These are phyloP conservation scores for Haberlea rhodopensis DNA, from an alignment of 257 asterid species.

Conservation along the genomic window DNA sequence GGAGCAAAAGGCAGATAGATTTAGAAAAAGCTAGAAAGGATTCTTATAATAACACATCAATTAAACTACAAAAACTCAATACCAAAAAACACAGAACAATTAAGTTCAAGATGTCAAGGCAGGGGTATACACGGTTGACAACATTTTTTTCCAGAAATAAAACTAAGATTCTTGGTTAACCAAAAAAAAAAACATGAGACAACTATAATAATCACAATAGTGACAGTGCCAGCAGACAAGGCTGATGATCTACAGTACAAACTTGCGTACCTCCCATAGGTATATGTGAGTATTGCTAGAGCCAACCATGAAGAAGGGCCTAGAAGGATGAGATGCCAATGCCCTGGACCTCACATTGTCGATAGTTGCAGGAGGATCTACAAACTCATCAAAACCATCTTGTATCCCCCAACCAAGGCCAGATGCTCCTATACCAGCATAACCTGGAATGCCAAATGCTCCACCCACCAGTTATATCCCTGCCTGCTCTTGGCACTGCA, in stretches of 20 bases:
- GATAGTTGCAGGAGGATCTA: conserved; percentile 81
- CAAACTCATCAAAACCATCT: conserved; percentile 80
- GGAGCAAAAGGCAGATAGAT: neutral
- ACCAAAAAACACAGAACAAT: conserved; percentile 1
- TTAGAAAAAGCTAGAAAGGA: conserved; percentile 4
- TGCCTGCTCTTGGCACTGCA: conserved; percentile 48
- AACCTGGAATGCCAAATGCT: conserved; percentile 61
- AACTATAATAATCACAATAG: conserved; percentile 14
- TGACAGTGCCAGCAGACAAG: neutral
- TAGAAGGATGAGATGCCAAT: conserved; percentile 86
- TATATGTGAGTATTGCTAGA: conserved; percentile 86
- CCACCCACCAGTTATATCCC: conserved; percentile 52
- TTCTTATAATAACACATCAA: neutral
- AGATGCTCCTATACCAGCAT: conserved; percentile 59
- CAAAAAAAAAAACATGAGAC: conserved; percentile 16
- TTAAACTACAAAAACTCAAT: neutral
- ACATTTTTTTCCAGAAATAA: conserved; percentile 16
- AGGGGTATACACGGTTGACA: neutral
- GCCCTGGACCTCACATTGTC: conserved; percentile 73
- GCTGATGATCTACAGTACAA: neutral
- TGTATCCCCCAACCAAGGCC: conserved; percentile 87
- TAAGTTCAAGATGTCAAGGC: conserved; percentile 13
- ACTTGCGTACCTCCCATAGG: conserved; percentile 82
- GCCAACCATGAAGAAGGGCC: conserved; percentile 93
- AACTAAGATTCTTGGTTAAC: conserved; percentile 10